phyloP scores from a whole-genome alignment of 306 rosid genomes.

The Medicago truncatula region DNA sequence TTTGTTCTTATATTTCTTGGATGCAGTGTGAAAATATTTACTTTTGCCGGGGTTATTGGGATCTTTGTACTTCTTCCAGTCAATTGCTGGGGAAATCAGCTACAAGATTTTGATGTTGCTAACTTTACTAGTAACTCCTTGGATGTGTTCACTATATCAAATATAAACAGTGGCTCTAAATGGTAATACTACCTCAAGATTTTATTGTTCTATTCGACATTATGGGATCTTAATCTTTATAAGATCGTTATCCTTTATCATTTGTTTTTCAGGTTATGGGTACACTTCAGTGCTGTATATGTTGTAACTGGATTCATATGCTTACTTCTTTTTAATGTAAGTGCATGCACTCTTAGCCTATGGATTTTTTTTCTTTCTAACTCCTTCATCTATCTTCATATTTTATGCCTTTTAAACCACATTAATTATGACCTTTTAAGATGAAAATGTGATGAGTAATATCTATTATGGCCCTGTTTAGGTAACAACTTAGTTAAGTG shows the following conservation, averaged over 20 bases:
- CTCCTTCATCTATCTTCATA: slow-evolving; percentile 21
- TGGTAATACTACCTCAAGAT: slow-evolving; percentile 48
- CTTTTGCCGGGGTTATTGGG: slow-evolving; percentile 85
- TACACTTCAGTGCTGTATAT: slow-evolving; percentile 91
- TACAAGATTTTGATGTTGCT: slow-evolving; percentile 33
- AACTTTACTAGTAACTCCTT: slow-evolving; percentile 43
- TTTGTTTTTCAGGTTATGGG: slow-evolving; percentile 74
- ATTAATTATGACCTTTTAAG: not conserved
- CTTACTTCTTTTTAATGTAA: slow-evolving; percentile 76
- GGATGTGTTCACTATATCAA: slow-evolving; percentile 55
- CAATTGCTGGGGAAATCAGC: slow-evolving; percentile 78
- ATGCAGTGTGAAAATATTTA: slow-evolving; percentile 76
- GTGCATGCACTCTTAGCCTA: slow-evolving; percentile 43
- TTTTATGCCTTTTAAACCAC: slow-evolving; percentile 25
- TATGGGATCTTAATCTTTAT: slow-evolving; percentile 13
- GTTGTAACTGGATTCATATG: slow-evolving; percentile 76
- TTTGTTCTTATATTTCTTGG: slow-evolving; percentile 4
- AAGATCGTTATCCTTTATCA: slow-evolving; percentile 16
- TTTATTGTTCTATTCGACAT: slow-evolving; percentile 11
- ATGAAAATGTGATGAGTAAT: too few species aligned
- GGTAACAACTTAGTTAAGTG: too few species aligned
- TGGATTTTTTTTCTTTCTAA: slow-evolving; percentile 21
- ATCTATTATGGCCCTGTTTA: too few species aligned
- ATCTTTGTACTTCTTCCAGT: slow-evolving; percentile 84
- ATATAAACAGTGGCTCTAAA: slow-evolving; percentile 46